Conservation (phyloP, 352 stramenopile genomes). For the Phytophthora gonapodyides region DNA sequence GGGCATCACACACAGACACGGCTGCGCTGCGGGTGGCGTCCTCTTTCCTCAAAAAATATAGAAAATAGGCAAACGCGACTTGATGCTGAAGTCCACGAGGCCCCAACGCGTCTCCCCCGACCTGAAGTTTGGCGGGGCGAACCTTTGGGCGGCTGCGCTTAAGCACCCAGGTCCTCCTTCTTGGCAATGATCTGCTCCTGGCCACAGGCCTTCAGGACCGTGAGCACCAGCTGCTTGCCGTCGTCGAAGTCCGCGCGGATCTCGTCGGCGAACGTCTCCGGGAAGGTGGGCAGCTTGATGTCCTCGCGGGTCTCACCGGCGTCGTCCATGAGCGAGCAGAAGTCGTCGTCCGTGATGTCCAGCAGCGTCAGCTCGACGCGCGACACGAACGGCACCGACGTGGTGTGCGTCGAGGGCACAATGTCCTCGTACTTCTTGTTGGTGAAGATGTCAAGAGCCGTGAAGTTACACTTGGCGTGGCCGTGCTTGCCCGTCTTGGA, state of each 20-base stretch:
- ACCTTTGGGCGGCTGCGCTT: constrained; percentile 32
- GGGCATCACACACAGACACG: constrained; percentile 24
- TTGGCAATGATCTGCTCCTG: constrained; percentile 98
- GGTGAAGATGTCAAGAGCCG: constrained; percentile 99
- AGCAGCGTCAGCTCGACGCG: constrained; percentile 98
- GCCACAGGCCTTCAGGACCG: constrained; percentile 97
- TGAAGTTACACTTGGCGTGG: constrained; percentile 99
- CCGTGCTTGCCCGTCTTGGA: constrained; percentile 99
- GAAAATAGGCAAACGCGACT: constrained; percentile 53
- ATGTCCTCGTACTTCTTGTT: constrained; percentile 99
- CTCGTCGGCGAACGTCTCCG: constrained; percentile 95
- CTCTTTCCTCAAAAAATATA: constrained; percentile 50
- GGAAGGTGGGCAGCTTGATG: constrained; percentile 96
- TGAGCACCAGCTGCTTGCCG: constrained; percentile 96
- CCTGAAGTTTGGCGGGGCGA: constrained; percentile 10
- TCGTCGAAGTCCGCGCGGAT: constrained; percentile 97
- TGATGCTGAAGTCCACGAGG: constrained; percentile 42
- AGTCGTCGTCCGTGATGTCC: constrained; percentile 98
- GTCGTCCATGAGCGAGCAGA: constrained; percentile 99
- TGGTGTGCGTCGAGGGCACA: constrained; percentile 98
- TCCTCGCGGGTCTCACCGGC: constrained; percentile 97
- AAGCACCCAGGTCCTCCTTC: constrained; percentile 91
- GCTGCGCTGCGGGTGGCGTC: constrained; percentile 20
- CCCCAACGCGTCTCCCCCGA: constrained; percentile 31
- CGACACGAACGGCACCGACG: constrained; percentile 97